A percentile compares a stretch with the other conserved stretches of the same genome.
Conservation (phyloP, 768 basidiomycete species). For the Rubroboletus satanas region DNA sequence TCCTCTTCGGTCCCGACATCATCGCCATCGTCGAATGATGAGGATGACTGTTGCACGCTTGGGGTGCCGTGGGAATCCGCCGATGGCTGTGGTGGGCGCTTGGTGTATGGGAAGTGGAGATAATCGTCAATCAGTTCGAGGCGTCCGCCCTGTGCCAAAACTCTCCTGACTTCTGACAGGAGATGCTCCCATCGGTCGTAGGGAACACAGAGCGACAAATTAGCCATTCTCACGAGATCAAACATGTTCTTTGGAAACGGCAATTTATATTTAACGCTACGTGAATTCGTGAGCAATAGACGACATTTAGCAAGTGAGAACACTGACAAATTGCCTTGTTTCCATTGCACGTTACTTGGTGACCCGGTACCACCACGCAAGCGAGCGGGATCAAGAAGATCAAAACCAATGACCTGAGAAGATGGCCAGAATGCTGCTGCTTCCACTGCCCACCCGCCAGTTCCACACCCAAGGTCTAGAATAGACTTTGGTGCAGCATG, state of each 20-base stretch:
- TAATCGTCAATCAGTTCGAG: constrained; percentile 76
- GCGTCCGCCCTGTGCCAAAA: constrained; percentile 57
- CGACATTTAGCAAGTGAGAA: background rate
- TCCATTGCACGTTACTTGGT: constrained; percentile 44
- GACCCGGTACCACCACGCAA: constrained; percentile 36
- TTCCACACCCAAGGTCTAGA: constrained; percentile 75
- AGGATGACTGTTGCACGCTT: constrained; percentile 3
- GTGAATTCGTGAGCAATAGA: constrained; percentile 13
- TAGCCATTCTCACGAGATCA: constrained; percentile 72
- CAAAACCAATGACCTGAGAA: constrained; percentile 60
- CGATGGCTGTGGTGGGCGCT: constrained; percentile 19
- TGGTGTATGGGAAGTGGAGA: constrained; percentile 57
- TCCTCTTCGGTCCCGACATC: constrained; percentile 18
- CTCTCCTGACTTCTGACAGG: constrained; percentile 56
- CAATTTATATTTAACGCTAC: constrained; percentile 50
- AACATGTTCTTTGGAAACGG: constrained; percentile 64
- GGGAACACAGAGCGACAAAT: constrained; percentile 61
- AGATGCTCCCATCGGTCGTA: constrained; percentile 56
- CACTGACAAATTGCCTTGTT: constrained; percentile 67
- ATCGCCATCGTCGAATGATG: constrained; percentile 23
- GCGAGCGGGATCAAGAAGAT: constrained; percentile 44
- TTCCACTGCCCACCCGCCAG: constrained; percentile 63
- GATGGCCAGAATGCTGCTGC: constrained; percentile 61
- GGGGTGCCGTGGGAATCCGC: background rate
- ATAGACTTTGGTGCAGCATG: constrained; percentile 49